Conservation (phyloP, 2,329 filamentous ascomycete species). For the Pseudocercospora macadamiae region DNA sequence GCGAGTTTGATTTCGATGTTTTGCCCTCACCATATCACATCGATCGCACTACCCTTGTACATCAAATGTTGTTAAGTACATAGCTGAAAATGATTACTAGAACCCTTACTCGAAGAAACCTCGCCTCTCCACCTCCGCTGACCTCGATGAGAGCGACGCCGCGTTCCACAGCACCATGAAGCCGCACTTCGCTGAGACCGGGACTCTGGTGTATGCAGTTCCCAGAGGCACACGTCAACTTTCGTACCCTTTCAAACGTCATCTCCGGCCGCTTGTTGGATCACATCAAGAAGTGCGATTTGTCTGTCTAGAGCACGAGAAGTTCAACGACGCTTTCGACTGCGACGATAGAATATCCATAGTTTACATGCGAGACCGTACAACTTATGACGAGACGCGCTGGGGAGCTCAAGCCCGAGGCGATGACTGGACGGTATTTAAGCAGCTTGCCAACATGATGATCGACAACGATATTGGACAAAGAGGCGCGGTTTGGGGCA, state of each 20-base stretch:
- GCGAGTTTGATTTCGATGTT: conserved; percentile 24
- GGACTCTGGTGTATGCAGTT: conserved; percentile 69
- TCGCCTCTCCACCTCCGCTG: conserved; percentile 55
- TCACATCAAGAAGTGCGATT: conserved; percentile 67
- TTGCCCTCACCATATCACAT: conserved; percentile 16
- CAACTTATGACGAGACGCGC: background rate
- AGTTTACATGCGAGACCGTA: background rate
- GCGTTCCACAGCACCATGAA: conserved; percentile 74
- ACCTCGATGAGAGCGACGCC: conserved; percentile 66
- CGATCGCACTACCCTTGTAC: conserved; percentile 8
- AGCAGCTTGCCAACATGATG: too few species aligned
- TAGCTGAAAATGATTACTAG: conserved; percentile 40
- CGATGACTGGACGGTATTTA: conserved; percentile 47
- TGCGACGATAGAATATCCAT: background rate
- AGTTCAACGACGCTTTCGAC: background rate
- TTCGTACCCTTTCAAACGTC: conserved; percentile 57
- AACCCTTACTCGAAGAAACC: conserved; percentile 36
- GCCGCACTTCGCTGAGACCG: conserved; percentile 76
- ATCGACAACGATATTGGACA: too few species aligned
- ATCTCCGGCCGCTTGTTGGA: conserved; percentile 63
- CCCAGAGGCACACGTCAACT: conserved; percentile 45
- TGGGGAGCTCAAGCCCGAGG: too few species aligned
- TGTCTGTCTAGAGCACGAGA: conserved; percentile 55
- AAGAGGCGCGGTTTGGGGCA: conserved; percentile 85
- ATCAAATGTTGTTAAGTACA: conserved; percentile 30